Percentiles rank a stretch among this genome's conserved stretches.
phyloP scores from a whole-genome alignment of 179 eudicot genomes.

The Beta macrorhiza region DNA sequence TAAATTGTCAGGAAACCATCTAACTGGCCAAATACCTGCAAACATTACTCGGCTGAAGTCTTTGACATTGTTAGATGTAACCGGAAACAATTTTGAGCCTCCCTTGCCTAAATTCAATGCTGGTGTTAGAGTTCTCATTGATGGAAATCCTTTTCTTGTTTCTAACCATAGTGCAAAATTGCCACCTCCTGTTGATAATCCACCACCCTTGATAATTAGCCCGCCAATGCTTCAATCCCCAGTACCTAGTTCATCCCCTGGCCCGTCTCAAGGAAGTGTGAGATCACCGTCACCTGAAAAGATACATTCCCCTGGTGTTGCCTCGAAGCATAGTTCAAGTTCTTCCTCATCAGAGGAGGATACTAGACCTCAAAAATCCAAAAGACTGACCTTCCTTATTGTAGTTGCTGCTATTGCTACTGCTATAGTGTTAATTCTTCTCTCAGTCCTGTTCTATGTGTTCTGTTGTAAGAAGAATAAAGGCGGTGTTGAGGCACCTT shows the following conservation, averaged over 20 bases:
- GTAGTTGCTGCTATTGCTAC: constrained; percentile 26
- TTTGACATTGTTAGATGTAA: constrained; percentile 56
- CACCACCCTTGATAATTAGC: constrained; percentile 20
- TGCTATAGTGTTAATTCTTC: constrained; percentile 27
- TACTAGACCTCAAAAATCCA: constrained; percentile 15
- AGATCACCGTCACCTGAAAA: constrained; percentile 25
- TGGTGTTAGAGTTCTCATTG: constrained; percentile 38
- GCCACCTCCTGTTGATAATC: constrained; percentile 32
- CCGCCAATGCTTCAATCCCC: constrained; percentile 23
- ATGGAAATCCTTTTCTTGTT: constrained; percentile 45
- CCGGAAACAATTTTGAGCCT: constrained; percentile 47
- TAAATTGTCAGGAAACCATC: constrained; percentile 44
- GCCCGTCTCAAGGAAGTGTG: constrained; percentile 16
- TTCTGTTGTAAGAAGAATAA: constrained; percentile 38
- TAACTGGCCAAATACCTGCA: constrained; percentile 42
- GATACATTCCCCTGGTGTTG: constrained; percentile 19
- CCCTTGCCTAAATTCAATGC: constrained; percentile 52
- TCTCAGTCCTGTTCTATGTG: constrained; percentile 21
- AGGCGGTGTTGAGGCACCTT: constrained; percentile 21
- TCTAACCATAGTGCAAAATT: constrained; percentile 24
- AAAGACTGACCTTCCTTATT: constrained; percentile 16
- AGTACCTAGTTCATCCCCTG: constrained; percentile 24
- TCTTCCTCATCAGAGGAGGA: constrained; percentile 10
- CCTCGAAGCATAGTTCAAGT: constrained; percentile 16
- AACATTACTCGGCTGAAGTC: constrained; percentile 43